A percentile compares a stretch with the other conserved stretches of the same genome.
Evolutionary conservation across 192 early-diverging fungal genomes (phyloP).

Genomic region (Rhizoclosmatium globosum): DNA sequence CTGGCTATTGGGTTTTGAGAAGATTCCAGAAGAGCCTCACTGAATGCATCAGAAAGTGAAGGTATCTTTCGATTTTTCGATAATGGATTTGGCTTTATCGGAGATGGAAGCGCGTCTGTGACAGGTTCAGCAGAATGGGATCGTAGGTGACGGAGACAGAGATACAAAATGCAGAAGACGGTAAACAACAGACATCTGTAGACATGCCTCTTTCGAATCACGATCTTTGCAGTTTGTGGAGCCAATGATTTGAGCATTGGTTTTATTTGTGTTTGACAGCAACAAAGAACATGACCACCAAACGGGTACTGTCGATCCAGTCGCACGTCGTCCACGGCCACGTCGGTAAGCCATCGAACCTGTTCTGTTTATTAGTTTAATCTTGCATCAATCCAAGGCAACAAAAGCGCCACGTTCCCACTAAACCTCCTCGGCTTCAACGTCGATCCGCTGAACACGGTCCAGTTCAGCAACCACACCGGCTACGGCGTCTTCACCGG

Average conservation of each 20-base stretch:
- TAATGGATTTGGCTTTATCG: no score
- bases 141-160: no score
- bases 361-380: constrained; percentile 30
- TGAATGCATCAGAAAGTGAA: no score
- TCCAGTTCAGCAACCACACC: constrained; percentile 95
- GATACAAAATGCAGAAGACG: no score
- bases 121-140: no score
- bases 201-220: no score
- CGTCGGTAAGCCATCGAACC: not conserved
- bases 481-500: constrained; percentile 83
- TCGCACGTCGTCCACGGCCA: constrained; percentile 70
- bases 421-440: constrained; percentile 90
- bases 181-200: no score
- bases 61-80: no score
- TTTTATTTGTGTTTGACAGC: not conserved
- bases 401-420: constrained; percentile 93
- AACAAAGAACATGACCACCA: not conserved
- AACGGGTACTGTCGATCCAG: constrained; percentile 58
- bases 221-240: no score
- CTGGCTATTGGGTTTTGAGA: no score
- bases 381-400: constrained; percentile 45
- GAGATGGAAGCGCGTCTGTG: no score
- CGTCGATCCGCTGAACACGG: constrained; percentile 92
- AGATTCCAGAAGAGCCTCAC: no score
- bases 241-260: not conserved